Conservation (phyloP, 495 filamentous ascomycete species). For the Aspergillus nidulans region DNA sequence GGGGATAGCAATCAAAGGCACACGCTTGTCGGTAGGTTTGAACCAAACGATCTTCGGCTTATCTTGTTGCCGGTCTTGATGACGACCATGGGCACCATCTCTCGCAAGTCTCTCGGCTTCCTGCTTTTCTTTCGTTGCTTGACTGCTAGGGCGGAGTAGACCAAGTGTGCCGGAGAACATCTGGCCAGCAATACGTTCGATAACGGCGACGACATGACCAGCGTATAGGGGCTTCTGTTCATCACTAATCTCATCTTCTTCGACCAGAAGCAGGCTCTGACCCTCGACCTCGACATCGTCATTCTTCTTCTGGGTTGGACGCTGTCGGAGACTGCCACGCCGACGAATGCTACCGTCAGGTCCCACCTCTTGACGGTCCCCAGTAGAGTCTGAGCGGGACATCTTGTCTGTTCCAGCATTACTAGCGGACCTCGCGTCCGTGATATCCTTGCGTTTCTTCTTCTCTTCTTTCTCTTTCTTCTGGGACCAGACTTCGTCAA, state of each 20-base stretch:
- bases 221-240: slow-evolving; percentile 97
- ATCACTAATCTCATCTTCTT: slow-evolving; percentile 98
- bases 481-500: slow-evolving; percentile 97
- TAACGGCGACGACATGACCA: slow-evolving; percentile 93
- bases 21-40: slow-evolving; percentile 98
- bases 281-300: slow-evolving; percentile 99
- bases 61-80: slow-evolving; percentile 79
- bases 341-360: slow-evolving; percentile 80
- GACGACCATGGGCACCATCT: slow-evolving; percentile 72
- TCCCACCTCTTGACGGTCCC: slow-evolving; percentile 59
- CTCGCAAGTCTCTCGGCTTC: slow-evolving; percentile 91
- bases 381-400: slow-evolving; percentile 56
- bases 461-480: slow-evolving; percentile 99
- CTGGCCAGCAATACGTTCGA: slow-evolving; percentile 93
- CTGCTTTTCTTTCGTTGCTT: slow-evolving; percentile 99
- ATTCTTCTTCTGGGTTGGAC: slow-evolving; percentile 99
- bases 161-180: slow-evolving; percentile 99
- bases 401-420: slow-evolving; percentile 66
- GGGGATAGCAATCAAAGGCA: slow-evolving; percentile 95
- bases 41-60: slow-evolving; percentile 99
- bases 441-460: slow-evolving; percentile 99
- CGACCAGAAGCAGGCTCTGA: slow-evolving; percentile 91
- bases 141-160: slow-evolving; percentile 89
- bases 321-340: slow-evolving; percentile 89
- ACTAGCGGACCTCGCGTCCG: slow-evolving; percentile 74